Conservation (phyloP, 768 basidiomycete genomes). For the Tylopilus plumbeoviolaceoides region DNA sequence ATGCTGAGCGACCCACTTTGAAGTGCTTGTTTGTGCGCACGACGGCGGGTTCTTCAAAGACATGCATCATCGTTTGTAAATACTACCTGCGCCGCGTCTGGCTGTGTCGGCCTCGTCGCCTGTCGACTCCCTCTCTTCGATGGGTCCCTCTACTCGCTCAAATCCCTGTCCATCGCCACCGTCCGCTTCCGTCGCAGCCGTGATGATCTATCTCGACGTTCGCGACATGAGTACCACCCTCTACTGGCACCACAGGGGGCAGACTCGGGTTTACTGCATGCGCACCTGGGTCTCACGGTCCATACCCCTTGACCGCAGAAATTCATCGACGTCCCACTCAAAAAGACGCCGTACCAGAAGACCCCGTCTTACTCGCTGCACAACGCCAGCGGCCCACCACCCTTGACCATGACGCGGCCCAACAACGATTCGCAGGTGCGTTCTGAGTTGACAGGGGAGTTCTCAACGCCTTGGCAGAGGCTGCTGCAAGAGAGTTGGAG, state of each 20-base stretch:
- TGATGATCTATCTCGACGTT: constrained; percentile 52
- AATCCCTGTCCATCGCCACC: constrained; percentile 69
- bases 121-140: constrained; percentile 32
- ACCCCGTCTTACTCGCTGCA: not conserved
- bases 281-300: constrained; percentile 41
- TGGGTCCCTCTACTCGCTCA: constrained; percentile 50
- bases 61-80: constrained; percentile 36
- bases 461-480: constrained; percentile 49
- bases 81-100: not conserved
- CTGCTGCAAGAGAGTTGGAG: constrained; percentile 53
- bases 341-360: not conserved
- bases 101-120: constrained; percentile 1
- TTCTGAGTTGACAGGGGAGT: constrained; percentile 51
- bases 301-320: constrained; percentile 49
- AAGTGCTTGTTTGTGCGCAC: constrained; percentile 31
- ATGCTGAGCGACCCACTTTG: constrained; percentile 20
- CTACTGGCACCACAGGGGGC: constrained; percentile 37
- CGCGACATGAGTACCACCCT: constrained; percentile 39
- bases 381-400: not conserved
- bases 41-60: constrained; percentile 33
- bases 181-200: constrained; percentile 39
- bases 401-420: constrained; percentile 37
- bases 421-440: constrained; percentile 49
- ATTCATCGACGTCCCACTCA: constrained; percentile 45
- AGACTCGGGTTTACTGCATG: constrained; percentile 54